Base-by-base conservation (phyloP, 495 filamentous ascomycete genomes). In the Terfezia boudieri region DNA sequence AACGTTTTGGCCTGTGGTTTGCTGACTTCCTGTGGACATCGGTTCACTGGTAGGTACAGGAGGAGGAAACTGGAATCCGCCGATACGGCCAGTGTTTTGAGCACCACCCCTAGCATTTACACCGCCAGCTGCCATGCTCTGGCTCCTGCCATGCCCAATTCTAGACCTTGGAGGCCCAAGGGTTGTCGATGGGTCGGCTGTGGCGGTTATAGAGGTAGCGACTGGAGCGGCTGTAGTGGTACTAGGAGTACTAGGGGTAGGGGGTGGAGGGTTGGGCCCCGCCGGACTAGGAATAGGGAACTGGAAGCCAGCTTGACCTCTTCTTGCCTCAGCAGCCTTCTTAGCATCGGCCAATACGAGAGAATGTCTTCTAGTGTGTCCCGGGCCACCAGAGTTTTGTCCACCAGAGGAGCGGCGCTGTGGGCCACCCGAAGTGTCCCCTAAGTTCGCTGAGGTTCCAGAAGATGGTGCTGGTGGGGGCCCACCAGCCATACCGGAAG, bases 391-490 rank as follows among this genome's bases (percentile, higher is more conserved):
- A 38, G 79, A 71, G 55, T 79, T 70, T 38, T 71, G 70, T 43
- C 75, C 73, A 58, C 86, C 86, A 9, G 62, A 58, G 58, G 88
- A 79, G 54, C 84, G 80, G 57, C 89, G 84, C 55, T 86, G 78
- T 55, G 78, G 76, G 55, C 71, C 69, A 52, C 72, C 68, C 12
- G 12, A 14, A 62, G 82, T 85, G 64, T 92, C 84, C 51, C 80
- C 78, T 60, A 74, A 74, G 58, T 83, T 78, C 64, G 65, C 62
- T 69, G 90, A 86, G 37, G 89, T 80, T 32, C 90, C 90, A 35
- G 88, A 86, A n/a, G 90, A 98, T 22, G 92, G 92, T 57, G 92
- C 90, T 32, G 90, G 89, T 46, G 92, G 92, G 43, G 92, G 86
- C 20, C 85, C 90, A 56, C 88, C 89, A 22, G 90, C 87, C 58